Evolutionary conservation across 2,329 filamentous ascomycete genomes (phyloP).

Genomic region (Ophiobolus disseminans): DNA sequence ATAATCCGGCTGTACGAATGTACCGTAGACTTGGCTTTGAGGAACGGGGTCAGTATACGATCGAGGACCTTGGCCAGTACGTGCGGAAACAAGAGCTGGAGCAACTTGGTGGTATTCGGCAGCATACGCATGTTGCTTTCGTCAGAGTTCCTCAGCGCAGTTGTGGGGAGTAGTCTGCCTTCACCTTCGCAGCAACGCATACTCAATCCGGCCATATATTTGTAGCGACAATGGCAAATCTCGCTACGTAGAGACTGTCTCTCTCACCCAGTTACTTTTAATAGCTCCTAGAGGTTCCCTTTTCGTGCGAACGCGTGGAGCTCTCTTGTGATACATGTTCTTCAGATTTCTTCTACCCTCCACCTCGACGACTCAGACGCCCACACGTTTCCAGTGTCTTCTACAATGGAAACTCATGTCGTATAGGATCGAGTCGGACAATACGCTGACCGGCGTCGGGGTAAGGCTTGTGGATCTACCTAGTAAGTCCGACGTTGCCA

Average conservation of each 20-base stretch:
- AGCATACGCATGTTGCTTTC: slow-evolving; percentile 9
- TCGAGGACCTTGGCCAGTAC: slow-evolving; percentile 25
- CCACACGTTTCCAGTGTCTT: too few relatives aligned
- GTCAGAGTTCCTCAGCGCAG: not conserved
- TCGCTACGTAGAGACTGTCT: too few relatives aligned
- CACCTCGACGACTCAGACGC: too few relatives aligned
- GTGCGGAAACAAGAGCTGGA: not conserved
- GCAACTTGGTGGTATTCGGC: not conserved
- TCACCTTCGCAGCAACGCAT: not conserved
- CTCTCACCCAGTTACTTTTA: too few relatives aligned
- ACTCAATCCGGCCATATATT: too few relatives aligned
- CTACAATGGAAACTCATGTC: too few relatives aligned
- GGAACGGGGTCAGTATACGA: slow-evolving; percentile 23
- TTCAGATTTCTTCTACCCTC: too few relatives aligned
- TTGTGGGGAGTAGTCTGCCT: not conserved
- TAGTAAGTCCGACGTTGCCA: not conserved
- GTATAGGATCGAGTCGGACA: not conserved
- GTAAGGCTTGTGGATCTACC: not conserved
- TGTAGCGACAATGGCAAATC: too few relatives aligned
- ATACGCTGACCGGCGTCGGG: not conserved
- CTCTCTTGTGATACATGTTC: too few relatives aligned
- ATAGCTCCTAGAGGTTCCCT: too few relatives aligned
- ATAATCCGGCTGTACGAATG: slow-evolving; percentile 30
- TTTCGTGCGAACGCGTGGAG: too few relatives aligned
- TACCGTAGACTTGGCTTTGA: slow-evolving; percentile 37